Percentiles rank a stretch among this genome's conserved stretches.
phyloP scores from a whole-genome alignment of 73 alveolate genomes.

The Paramecium sexaurelia region DNA sequence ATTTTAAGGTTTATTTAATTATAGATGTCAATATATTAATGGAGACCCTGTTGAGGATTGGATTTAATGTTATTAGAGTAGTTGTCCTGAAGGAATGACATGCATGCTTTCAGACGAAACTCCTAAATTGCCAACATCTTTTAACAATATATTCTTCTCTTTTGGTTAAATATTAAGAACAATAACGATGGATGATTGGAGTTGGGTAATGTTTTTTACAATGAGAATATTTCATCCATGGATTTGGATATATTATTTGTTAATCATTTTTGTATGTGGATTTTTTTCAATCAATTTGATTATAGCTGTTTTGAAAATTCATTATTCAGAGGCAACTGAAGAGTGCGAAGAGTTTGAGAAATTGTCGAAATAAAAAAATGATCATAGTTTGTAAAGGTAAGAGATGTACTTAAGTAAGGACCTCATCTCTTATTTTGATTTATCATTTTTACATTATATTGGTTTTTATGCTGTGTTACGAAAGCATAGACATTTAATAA shows the following conservation, averaged over 20 bases:
- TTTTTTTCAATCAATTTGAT: background rate
- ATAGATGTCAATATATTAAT: background rate
- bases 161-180: background rate
- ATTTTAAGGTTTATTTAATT: constrained; percentile 1
- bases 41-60: background rate
- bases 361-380: background rate
- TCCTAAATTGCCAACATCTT: background rate
- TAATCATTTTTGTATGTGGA: background rate
- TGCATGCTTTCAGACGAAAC: background rate
- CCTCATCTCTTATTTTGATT: background rate
- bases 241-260: background rate
- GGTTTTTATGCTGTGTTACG: background rate
- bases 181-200: background rate
- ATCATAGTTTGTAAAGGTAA: background rate
- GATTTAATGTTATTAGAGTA: background rate
- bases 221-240: background rate
- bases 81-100: background rate
- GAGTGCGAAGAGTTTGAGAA: background rate
- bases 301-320: background rate
- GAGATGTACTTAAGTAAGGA: background rate
- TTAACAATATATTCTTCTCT: background rate
- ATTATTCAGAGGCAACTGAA: background rate
- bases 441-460: background rate
- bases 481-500: background rate
- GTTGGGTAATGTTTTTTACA: background rate